These are phyloP conservation scores for Trypanosoma lewisi DNA, from an alignment of 208 protist genomes.

Conservation along the genomic window DNA sequence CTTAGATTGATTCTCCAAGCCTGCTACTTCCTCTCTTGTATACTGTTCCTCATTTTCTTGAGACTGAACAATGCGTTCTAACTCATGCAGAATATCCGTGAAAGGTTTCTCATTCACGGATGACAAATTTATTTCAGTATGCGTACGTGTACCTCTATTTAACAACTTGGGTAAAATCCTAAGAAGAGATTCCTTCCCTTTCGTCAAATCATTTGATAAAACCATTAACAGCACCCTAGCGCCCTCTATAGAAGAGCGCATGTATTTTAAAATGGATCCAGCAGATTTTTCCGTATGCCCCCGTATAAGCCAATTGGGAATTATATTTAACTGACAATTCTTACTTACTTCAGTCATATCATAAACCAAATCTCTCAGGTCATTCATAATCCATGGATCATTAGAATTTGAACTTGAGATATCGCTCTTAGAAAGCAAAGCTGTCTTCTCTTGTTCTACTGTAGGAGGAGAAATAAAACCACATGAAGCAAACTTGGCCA, in stretches of 20 bases:
- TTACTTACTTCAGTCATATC: conserved; percentile 19
- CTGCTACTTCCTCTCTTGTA: neutral
- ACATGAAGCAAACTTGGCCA: conserved; percentile 36
- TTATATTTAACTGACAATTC: conserved; percentile 9
- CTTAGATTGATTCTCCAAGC: neutral
- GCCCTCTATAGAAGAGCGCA: conserved; percentile 14
- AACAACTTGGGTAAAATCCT: conserved; percentile 11
- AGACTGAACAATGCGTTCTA: conserved; percentile 8
- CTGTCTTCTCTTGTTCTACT: conserved; percentile 20
- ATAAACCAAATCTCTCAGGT: conserved; percentile 16
- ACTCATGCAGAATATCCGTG: conserved; percentile 6
- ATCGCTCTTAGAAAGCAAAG: conserved; percentile 10
- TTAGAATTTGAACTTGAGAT: neutral
- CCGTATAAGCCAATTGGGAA: conserved; percentile 10
- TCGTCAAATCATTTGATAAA: conserved; percentile 6
- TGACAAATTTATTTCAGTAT: neutral
- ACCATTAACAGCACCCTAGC: conserved; percentile 14
- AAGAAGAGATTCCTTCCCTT: conserved; percentile 6
- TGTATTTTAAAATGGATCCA: conserved; percentile 17
- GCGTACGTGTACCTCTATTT: neutral
- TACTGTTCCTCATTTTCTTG: no score
- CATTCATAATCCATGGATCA: conserved; percentile 19
- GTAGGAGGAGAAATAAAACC: conserved; percentile 36
- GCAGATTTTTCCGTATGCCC: conserved; percentile 13
- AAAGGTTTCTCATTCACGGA: conserved; percentile 14